Evolutionary conservation across 2,329 filamentous ascomycete genomes (phyloP), one percentile per base, ranked within the genome.

Genomic region (Aspergillus nomiae): DNA sequence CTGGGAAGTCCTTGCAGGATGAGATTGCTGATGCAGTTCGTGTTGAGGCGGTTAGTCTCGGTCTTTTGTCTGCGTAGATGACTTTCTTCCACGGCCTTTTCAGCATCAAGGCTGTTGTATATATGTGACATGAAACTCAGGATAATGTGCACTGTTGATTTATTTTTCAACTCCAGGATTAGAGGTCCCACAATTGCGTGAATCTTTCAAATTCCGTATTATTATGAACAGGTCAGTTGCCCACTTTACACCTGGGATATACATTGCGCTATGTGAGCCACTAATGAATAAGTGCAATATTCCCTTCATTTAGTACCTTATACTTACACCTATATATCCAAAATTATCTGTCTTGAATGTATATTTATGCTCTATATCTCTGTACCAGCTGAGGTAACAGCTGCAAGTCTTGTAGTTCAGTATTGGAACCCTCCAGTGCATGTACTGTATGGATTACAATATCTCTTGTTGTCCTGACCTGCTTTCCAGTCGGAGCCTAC

Each of bases 11-110:
- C 2, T 28, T 74, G 34, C 64, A 70, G 60, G 61, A 73, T 48
- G 70, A 73, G 46, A 71, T 75, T 56, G 67, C 68, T 10, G 55
- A 58, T 16, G 69, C 68, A 4, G 68, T 75, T 10, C 58, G 63
- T 9, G 64, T 57, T 2, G 72, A 75, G 62, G 68, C 70, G 2
- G 60, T 54, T 36, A 61, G 56, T 19, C 56, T 71, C 53, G 65
- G 62, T 12, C 26, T 66, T 9, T 19, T 55, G 32, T 26, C 51
- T 38, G 48, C 16, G 9, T 51, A 32, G 28, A 19, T 51, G 21
- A 14, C 21, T 16, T 48, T 16, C 12, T 28, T 24, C 16, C 7
- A n/a, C 7, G 16, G 38, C 1, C 38, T n/a, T 8, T 8, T 41
- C 38, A 24, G 43, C 6, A 14, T 6, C 14, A 24, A 21, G 21